Conservation (phyloP, 495 filamentous ascomycete genomes). For the Ascobolus immersus region DNA sequence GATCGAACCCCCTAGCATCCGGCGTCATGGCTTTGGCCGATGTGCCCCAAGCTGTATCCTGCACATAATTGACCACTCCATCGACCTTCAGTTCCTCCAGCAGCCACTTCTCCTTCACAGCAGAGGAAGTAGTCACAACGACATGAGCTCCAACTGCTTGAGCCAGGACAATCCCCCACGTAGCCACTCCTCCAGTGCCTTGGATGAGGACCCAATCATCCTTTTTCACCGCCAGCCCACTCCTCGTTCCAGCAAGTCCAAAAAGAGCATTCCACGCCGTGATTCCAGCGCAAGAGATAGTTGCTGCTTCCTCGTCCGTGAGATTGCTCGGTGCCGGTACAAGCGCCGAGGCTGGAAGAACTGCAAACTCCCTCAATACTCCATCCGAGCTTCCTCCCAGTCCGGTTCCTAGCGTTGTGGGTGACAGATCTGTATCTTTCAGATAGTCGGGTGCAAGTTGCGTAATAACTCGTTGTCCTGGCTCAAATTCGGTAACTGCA, state of each 20-base stretch:
- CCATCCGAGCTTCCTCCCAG: slow-evolving; percentile 50
- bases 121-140: slow-evolving; percentile 54
- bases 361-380: slow-evolving; percentile 42
- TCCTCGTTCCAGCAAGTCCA: slow-evolving; percentile 28
- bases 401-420: slow-evolving; percentile 22
- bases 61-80: slow-evolving; percentile 53
- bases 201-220: slow-evolving; percentile 52
- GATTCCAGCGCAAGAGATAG: slow-evolving; percentile 45
- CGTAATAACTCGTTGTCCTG: slow-evolving; percentile 20
- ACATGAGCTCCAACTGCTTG: slow-evolving; percentile 59
- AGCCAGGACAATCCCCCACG: slow-evolving; percentile 58
- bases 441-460: slow-evolving; percentile 2
- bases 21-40: slow-evolving; percentile 41
- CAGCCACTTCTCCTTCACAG: slow-evolving; percentile 31
- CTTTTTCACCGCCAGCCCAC: slow-evolving; percentile 24
- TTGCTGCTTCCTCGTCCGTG: slow-evolving; percentile 34
- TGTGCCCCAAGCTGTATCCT: slow-evolving; percentile 46
- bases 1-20: slow-evolving; percentile 35
- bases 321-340: slow-evolving; percentile 39
- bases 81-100: slow-evolving; percentile 52
- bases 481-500: slow-evolving; percentile 39
- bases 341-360: slow-evolving; percentile 42
- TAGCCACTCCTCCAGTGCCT: slow-evolving; percentile 58
- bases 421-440: too few species aligned
- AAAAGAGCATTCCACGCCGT: slow-evolving; percentile 70